Base-by-base conservation (phyloP, 2,329 filamentous ascomycete genomes). In the Calonectria pauciramosa region DNA sequence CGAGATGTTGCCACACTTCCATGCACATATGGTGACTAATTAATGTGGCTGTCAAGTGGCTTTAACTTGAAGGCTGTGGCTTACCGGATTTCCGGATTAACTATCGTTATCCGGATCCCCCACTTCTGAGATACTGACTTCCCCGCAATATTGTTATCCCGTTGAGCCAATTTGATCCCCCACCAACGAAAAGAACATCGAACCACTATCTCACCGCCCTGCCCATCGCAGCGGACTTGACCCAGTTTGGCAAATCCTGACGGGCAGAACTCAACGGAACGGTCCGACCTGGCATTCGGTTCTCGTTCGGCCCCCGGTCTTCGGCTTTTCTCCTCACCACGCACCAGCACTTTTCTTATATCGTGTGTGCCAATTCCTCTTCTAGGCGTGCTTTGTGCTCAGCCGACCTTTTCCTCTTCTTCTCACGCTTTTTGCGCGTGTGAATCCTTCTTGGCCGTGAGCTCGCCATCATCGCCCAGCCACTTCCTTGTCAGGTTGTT, bases 191-290 rank as follows among this genome's bases (percentile, higher is more conserved):
- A 69, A 60, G 68, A 56, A 30, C 13, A 63, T 63, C 56, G 56
- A 67, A 54, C 67, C 49, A 70, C 52, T 44, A 38, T 36, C 23
- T 51, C 71, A 73, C 71, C 71, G 71, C 71, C 67, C 63, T 66
- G 30, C 67, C 60, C 41, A 28, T 52, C 20, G 60, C 26, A 13
- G 10, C 11, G 30, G 52, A 9, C 71, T 70, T 73, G 34, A 41
- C 71, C 67, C 51, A 32, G 67, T 54, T 28, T 59, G 60, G 71
- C 49, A 41, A 70, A 51, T 60, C 60, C 51, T 70, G 51, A 68
- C 71, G 71, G 71, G 71, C 71, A 73, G 71, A 73, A 73, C 52
- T 73, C 71, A 73, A 73, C 71, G 67, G 60, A 67, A 70, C 71
- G 60, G 71, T 54, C 67, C 67, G 66, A 47, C 60, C 44, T 67